Base-by-base conservation (phyloP, 352 stramenopile genomes). In the Globisporangium spinosum region DNA sequence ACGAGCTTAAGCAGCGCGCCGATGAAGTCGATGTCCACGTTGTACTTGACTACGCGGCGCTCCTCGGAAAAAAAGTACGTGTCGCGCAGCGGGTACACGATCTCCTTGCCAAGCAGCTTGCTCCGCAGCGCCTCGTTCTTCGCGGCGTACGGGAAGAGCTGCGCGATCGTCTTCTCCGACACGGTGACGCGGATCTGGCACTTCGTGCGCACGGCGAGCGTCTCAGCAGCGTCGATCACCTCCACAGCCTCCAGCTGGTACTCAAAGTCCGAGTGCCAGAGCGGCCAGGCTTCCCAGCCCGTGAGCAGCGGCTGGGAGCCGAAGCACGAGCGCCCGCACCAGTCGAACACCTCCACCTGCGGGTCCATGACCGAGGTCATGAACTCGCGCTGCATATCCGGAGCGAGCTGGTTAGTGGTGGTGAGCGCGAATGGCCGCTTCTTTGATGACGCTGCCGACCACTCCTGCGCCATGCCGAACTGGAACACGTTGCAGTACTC, bases 41-140 rank as follows among this genome's bases (percentile, higher is more conserved):
- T 68, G 60, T 81, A 85, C 67, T 83, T 80, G 65, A 81, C 72
- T 38, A 85, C 66, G 32, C 71, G 68, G 15, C 71, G 68, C 10
- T 78, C 76, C 9, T 72, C 70, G 12, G 73, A 72, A 66, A 83
- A 85, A 67, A 74, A 80, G 66, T 83, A 85, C 27, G 73, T 81
- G 67, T 82, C 73, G 25, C 70, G 67, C 32, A 85, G 72, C 43
- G 76, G 49, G 54, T 83, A 83, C 64, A 72, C 72, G 47, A 85
- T 74, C 29, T 85, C 69, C 38, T 77, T 58, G 55, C 74, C 73
- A 1, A 85, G 51, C 59, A 85, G 69, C 53, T 67, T 71, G 20
- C 53, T 43, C 51, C 55, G 71, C 45, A 85, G 53, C 25, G 23
- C 38, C 17, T 62, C 62, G 58, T 83, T 67, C 61, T 32, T 38